Conservation (phyloP, 192 early-diverging fungal genomes). For the Phycomyces nitens region DNA sequence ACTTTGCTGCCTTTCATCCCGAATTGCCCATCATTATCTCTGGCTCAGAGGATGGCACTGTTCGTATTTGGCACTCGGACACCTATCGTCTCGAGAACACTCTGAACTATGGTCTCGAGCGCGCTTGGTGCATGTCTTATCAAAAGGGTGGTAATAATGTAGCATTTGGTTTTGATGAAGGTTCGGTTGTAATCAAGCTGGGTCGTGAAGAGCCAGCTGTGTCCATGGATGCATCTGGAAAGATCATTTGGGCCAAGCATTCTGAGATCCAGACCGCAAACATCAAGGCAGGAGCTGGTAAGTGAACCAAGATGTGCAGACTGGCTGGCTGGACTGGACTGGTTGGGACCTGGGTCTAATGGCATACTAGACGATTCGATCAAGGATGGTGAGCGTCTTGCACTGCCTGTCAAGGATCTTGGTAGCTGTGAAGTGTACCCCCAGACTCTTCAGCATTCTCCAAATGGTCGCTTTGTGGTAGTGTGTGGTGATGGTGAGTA, state of each 20-base stretch:
- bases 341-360: too few species aligned
- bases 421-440: constrained; percentile 98
- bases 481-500: constrained; percentile 99
- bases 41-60: constrained; percentile 92
- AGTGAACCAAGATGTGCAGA: too few species aligned
- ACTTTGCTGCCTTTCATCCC: constrained; percentile 88
- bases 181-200: constrained; percentile 91
- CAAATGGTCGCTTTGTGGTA: constrained; percentile 97
- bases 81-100: constrained; percentile 96
- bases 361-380: constrained; percentile 69
- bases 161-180: constrained; percentile 95
- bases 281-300: constrained; percentile 74
- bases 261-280: constrained; percentile 95
- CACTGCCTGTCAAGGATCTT: constrained; percentile 85
- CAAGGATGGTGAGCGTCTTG: constrained; percentile 90
- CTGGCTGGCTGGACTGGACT: too few species aligned
- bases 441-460: constrained; percentile 91
- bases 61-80: constrained; percentile 95
- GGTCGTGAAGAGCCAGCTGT: constrained; percentile 95
- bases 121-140: constrained; percentile 94
- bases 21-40: constrained; percentile 95
- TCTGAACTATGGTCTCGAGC: constrained; percentile 95
- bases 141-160: constrained; percentile 85
- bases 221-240: constrained; percentile 93
- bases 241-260: constrained; percentile 98